Conservation (phyloP, 225 moss, liverwort and hornwort species). For the Thuidium tamariscinum region DNA sequence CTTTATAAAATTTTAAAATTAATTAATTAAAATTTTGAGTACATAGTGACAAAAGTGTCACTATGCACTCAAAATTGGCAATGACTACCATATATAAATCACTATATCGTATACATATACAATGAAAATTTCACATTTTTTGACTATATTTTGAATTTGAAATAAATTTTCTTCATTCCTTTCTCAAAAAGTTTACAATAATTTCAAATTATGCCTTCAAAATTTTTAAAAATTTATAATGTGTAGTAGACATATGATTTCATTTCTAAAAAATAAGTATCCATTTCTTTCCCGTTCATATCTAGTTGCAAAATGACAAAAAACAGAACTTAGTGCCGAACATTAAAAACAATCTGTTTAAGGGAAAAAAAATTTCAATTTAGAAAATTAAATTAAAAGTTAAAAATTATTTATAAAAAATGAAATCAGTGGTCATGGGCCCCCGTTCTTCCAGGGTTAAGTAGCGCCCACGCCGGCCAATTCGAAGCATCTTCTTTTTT, state of each 20-base stretch:
- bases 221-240: fast-evolving
- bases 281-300: neutral
- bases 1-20: no score
- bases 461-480: neutral
- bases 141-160: fast-evolving
- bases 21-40: no score
- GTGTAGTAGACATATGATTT: neutral
- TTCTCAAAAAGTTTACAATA: neutral
- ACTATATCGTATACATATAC: neutral
- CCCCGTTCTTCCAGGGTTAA: no score
- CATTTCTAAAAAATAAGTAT: neutral
- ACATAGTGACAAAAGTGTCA: no score
- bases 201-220: neutral
- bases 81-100: no score
- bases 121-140: neutral
- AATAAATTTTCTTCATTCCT: neutral
- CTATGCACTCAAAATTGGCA: no score
- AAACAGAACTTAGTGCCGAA: no score
- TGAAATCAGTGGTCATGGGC: no score
- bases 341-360: no score
- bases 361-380: no score
- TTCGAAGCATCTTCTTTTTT: neutral
- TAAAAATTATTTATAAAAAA: no score
- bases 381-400: no score
- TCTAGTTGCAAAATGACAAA: neutral